Evolutionary conservation across 2,329 filamentous ascomycete genomes (phyloP).

Genomic region (Colletotrichum godetiae): DNA sequence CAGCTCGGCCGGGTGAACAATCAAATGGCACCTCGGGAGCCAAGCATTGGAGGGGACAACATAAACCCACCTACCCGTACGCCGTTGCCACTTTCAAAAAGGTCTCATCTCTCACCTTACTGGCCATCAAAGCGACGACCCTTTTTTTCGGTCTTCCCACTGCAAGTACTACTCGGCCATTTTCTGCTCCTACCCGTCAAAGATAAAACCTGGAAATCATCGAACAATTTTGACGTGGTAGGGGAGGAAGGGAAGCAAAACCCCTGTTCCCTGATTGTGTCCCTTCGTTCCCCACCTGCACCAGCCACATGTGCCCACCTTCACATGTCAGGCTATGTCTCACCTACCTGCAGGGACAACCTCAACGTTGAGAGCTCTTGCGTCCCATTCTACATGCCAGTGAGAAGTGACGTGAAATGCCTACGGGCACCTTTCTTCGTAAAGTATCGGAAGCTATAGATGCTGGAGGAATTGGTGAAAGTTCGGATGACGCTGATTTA

Average conservation of each 20-base stretch:
- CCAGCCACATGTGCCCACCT: constrained; percentile 27
- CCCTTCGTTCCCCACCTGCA: neutral
- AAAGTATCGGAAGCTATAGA: neutral
- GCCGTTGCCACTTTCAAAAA: neutral
- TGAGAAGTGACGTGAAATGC: neutral
- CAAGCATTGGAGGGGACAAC: neutral
- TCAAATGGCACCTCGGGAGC: constrained; percentile 3
- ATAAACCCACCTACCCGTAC: neutral
- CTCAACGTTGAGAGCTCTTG: constrained; percentile 26
- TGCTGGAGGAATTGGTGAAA: neutral
- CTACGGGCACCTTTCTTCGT: neutral
- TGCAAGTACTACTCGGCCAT: neutral
- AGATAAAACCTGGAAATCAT: constrained; percentile 7
- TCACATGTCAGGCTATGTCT: constrained; percentile 33
- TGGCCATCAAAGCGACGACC: neutral
- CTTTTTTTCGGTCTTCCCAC: neutral
- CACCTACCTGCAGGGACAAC: constrained; percentile 6
- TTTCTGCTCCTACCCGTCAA: neutral
- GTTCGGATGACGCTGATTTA: neutral
- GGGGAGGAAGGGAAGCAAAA: neutral
- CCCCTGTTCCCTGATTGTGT: constrained; percentile 5
- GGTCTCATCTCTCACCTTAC: neutral
- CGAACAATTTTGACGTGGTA: constrained; percentile 15
- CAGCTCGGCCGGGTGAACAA: neutral
- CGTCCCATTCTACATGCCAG: neutral